phyloP scores from a whole-genome alignment of 129 eudicot genomes.

The Ambrosia artemisiifolia region DNA sequence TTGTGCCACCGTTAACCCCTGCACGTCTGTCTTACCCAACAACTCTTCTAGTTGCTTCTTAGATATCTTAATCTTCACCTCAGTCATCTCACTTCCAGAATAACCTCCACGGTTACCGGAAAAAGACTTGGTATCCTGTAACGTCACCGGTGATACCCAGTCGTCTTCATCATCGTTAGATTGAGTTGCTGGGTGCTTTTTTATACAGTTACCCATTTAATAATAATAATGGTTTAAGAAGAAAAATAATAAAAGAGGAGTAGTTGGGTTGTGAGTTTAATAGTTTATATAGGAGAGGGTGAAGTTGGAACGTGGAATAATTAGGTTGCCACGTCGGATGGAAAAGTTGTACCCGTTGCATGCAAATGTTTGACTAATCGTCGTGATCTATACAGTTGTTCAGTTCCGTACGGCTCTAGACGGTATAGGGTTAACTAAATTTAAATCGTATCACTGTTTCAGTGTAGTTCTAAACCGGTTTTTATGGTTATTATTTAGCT shows the following conservation, averaged over 20 bases:
- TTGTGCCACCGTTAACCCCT: constrained; percentile 37
- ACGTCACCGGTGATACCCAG: constrained; percentile 14
- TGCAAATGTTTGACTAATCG: constrained; percentile 13
- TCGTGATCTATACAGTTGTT: no score
- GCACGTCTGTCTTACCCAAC: constrained; percentile 33
- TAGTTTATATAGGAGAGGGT: constrained; percentile 13
- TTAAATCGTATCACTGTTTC: not conserved
- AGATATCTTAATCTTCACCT: constrained; percentile 55
- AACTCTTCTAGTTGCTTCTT: constrained; percentile 51
- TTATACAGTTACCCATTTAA: constrained; percentile 58
- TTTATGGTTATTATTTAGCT: not conserved
- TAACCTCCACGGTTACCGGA: not conserved
- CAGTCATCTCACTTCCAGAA: not conserved
- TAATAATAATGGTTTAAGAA: no score
- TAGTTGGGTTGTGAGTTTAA: constrained; percentile 14
- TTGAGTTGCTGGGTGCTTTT: constrained; percentile 27
- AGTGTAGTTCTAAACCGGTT: not conserved
- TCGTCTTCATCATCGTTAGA: constrained; percentile 25
- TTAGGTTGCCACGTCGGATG: constrained; percentile 17
- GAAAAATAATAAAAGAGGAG: no score
- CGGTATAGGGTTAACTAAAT: not conserved
- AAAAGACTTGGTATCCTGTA: not conserved
- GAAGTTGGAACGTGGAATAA: constrained; percentile 16
- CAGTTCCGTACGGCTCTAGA: no score
- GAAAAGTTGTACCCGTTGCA: constrained; percentile 16